Conservation (phyloP, 257 asterid species). For the Coffea canephora region DNA sequence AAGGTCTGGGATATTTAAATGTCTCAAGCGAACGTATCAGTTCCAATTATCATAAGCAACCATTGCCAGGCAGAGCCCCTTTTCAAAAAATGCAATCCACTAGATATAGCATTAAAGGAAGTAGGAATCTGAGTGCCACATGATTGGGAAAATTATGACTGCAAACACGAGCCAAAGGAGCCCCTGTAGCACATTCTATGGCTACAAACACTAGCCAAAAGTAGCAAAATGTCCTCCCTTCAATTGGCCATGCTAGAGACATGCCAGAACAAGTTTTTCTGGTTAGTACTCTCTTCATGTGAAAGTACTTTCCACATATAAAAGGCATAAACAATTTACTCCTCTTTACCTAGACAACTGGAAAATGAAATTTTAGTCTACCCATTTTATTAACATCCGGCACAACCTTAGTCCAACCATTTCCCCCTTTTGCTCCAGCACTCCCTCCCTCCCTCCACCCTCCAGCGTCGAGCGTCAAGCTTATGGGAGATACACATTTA, state of each 20-base stretch:
- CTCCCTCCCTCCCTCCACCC: neutral
- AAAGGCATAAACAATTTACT: neutral
- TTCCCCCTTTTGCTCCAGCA: neutral
- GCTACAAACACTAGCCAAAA: neutral
- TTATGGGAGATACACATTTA: too few species aligned
- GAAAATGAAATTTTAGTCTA: neutral
- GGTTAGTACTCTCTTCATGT: neutral
- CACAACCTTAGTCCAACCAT: neutral
- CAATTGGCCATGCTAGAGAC: neutral
- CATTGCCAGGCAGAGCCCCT: neutral
- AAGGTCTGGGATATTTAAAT: neutral
- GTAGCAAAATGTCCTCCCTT: neutral
- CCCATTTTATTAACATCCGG: neutral
- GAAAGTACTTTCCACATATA: neutral
- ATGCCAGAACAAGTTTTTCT: neutral
- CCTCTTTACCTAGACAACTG: neutral
- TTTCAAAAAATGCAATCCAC: neutral
- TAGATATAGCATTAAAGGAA: neutral
- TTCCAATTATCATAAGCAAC: neutral
- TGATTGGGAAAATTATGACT: neutral
- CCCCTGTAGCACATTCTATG: neutral
- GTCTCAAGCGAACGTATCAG: neutral
- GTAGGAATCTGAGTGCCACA: neutral
- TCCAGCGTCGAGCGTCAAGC: too few species aligned
- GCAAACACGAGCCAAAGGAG: neutral